These are phyloP conservation scores for Sporothrix phasma DNA, from an alignment of 2,329 filamentous ascomycete genomes.

Conservation along the genomic window DNA sequence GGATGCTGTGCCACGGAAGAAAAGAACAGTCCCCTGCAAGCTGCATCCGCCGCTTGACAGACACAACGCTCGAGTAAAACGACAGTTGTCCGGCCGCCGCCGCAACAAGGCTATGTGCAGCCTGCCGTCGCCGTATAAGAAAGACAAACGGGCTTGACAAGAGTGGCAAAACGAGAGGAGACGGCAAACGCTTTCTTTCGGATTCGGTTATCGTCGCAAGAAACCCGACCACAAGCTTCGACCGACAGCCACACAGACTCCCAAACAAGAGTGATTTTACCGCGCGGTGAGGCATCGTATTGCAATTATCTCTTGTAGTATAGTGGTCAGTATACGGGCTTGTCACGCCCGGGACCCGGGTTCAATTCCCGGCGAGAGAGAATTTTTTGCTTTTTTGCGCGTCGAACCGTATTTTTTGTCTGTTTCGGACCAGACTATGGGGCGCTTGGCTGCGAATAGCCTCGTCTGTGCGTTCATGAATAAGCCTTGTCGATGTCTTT, in stretches of 20 bases:
- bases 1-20: not conserved
- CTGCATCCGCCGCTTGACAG: too few species aligned
- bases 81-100: too few species aligned
- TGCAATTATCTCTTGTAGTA: not conserved
- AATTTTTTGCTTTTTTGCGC: not conserved
- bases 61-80: too few species aligned
- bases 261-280: not conserved
- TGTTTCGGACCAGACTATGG: not conserved
- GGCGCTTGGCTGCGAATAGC: not conserved
- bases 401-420: not conserved
- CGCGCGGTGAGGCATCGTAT: not conserved
- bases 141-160: too few species aligned
- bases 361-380: slow-evolving; percentile 5
- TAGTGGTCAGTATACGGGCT: slow-evolving; percentile 5
- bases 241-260: not conserved
- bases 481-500: not conserved
- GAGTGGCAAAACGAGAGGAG: too few species aligned
- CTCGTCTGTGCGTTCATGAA: not conserved
- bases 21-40: too few species aligned
- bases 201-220: too few species aligned
- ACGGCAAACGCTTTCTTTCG: too few species aligned
- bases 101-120: too few species aligned
- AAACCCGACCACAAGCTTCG: too few species aligned
- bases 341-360: slow-evolving; percentile 2
- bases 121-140: too few species aligned